Conservation (phyloP, 805 yeast species). For the Osmozyma mogii region DNA sequence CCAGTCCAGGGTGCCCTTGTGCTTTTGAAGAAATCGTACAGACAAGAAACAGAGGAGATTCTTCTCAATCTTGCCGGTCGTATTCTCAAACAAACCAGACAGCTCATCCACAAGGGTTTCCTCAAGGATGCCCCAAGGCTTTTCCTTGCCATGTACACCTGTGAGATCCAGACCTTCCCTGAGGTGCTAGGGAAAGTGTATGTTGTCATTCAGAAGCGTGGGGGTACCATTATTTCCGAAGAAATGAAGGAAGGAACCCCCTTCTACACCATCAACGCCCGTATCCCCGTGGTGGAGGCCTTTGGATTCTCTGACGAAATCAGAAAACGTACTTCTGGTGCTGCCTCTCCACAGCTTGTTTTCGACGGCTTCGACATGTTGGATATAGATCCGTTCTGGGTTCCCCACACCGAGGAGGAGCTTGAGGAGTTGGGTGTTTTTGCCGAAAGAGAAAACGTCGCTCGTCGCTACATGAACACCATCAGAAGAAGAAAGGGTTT, state of each 20-base stretch:
- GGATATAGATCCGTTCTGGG: conserved; percentile 97
- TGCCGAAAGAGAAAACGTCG: conserved; percentile 89
- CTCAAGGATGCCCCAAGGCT: conserved; percentile 82
- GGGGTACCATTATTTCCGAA: conserved; percentile 79
- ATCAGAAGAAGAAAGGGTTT: conserved; percentile 85
- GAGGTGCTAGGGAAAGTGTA: conserved; percentile 95
- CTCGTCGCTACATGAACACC: conserved; percentile 75
- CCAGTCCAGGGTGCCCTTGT: conserved; percentile 77
- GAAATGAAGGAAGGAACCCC: conserved; percentile 99
- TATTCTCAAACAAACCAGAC: conserved; percentile 64
- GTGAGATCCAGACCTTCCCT: conserved; percentile 92
- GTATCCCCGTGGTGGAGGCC: conserved; percentile 89
- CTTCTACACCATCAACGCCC: conserved; percentile 78
- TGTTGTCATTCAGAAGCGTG: conserved; percentile 83
- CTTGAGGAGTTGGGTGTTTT: conserved; percentile 86
- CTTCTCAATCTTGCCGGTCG: conserved; percentile 55
- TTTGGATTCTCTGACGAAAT: conserved; percentile 96
- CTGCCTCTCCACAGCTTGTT: conserved; percentile 92
- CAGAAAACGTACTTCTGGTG: conserved; percentile 88
- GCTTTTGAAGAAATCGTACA: conserved; percentile 21
- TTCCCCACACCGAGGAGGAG: conserved; percentile 95
- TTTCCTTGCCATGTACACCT: conserved; percentile 85
- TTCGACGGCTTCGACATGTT: conserved; percentile 82
- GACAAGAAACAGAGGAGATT: conserved; percentile 23
- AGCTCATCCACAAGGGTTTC: conserved; percentile 61